These are phyloP conservation scores for Suhomyces taliae DNA, from an alignment of 1,139 yeast species.

Conservation along the genomic window DNA sequence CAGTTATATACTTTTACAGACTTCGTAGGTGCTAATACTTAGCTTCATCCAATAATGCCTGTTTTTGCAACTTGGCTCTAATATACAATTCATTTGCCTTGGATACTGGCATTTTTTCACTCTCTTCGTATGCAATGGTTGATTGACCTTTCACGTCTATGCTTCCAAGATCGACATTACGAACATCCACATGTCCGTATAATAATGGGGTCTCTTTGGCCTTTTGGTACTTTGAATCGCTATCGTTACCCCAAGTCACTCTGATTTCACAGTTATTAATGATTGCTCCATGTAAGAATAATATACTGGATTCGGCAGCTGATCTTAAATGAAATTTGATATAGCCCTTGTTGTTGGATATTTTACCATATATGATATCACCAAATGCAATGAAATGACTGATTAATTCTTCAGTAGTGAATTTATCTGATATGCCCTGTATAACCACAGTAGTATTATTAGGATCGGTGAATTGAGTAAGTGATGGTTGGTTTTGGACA, in stretches of 20 bases:
- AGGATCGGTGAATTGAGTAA: conserved; percentile 36
- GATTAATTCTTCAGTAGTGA: conserved; percentile 33
- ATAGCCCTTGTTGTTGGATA: conserved; percentile 23
- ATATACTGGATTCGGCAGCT: conserved; percentile 39
- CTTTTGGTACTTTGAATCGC: conserved; percentile 9
- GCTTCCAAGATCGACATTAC: conserved; percentile 20
- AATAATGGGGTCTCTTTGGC: conserved; percentile 19
- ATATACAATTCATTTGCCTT: conserved; percentile 21
- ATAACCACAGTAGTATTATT: conserved; percentile 34
- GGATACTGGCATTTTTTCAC: conserved; percentile 19
- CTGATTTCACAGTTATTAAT: conserved; percentile 32
- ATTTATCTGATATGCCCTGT: conserved; percentile 28
- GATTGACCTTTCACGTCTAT: conserved; percentile 9
- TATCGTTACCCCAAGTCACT: conserved; percentile 36
- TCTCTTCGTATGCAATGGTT: conserved; percentile 17
- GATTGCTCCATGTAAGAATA: conserved; percentile 31
- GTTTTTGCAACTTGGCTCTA: conserved; percentile 15
- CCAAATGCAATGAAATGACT: conserved; percentile 37
- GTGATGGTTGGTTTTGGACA: conserved; percentile 36
- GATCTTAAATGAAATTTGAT: conserved; percentile 31
- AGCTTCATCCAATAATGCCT: conserved; percentile 16
- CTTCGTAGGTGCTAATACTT: conserved; percentile 5
- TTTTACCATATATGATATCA: conserved; percentile 26
- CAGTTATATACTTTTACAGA: background rate
- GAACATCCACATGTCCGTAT: conserved; percentile 17